A percentile compares a stretch with the other conserved stretches of the same genome.
Evolutionary conservation across 345 rosid species (phyloP).

Genomic region (Triadica sebifera): DNA sequence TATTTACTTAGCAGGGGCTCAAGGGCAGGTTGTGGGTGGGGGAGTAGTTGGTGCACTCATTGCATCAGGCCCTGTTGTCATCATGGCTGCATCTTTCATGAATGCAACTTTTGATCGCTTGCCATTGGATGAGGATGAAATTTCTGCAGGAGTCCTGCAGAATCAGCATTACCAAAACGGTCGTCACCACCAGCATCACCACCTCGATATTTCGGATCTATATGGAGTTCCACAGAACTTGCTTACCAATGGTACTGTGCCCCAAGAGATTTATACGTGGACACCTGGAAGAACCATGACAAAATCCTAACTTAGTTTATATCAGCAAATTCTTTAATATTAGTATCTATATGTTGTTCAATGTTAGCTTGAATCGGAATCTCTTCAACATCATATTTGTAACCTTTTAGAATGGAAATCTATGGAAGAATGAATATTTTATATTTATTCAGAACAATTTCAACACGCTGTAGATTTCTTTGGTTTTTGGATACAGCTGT

Average conservation of each 20-base stretch:
- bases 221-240: conserved; percentile 70
- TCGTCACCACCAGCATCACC: conserved; percentile 41
- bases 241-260: conserved; percentile 49
- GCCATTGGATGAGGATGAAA: conserved; percentile 71
- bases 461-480: conserved; percentile 50
- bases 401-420: neutral
- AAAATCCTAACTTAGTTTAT: conserved; percentile 37
- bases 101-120: conserved; percentile 87
- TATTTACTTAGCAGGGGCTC: conserved; percentile 86
- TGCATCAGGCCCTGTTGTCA: conserved; percentile 89
- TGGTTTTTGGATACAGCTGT: conserved; percentile 49
- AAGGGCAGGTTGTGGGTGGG: conserved; percentile 95
- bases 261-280: conserved; percentile 71
- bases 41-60: conserved; percentile 76
- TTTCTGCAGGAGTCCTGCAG: conserved; percentile 39
- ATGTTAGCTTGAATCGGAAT: neutral
- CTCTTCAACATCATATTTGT: neutral
- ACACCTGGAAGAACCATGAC: conserved; percentile 47
- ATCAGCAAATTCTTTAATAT: neutral
- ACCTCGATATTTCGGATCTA: conserved; percentile 53
- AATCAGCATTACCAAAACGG: conserved; percentile 61
- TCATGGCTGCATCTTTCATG: conserved; percentile 92
- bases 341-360: neutral
- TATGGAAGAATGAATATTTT: neutral
- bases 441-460: conserved; percentile 26